Percentiles rank a stretch among this genome's conserved stretches.
Evolutionary conservation across 176 grass and related monocot genomes (phyloP).

Genomic region (Triticum urartu): DNA sequence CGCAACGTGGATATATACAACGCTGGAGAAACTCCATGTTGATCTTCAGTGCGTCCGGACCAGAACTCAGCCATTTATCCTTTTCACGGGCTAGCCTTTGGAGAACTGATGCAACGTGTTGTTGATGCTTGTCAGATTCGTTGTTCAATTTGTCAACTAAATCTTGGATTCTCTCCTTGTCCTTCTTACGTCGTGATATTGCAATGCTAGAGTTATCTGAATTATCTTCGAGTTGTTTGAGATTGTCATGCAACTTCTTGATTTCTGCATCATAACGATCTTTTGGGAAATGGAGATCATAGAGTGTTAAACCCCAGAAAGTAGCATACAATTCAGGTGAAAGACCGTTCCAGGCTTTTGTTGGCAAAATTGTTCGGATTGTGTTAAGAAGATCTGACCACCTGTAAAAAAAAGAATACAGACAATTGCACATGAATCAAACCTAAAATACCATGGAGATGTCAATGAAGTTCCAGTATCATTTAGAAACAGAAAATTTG

Average conservation of each 20-base stretch:
- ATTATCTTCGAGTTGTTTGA: constrained; percentile 94
- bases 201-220: constrained; percentile 94
- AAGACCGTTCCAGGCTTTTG: constrained; percentile 90
- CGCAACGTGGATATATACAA: constrained; percentile 87
- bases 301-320: constrained; percentile 97
- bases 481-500: not conserved
- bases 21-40: constrained; percentile 97
- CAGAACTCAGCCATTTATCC: constrained; percentile 87
- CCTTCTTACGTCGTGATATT: constrained; percentile 95
- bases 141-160: constrained; percentile 78
- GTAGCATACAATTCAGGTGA: constrained; percentile 91
- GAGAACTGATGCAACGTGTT: constrained; percentile 72
- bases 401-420: constrained; percentile 47
- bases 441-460: constrained; percentile 13
- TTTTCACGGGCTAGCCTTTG: constrained; percentile 83
- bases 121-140: constrained; percentile 86
- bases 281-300: constrained; percentile 94
- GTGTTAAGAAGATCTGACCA: constrained; percentile 88
- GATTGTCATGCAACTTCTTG: constrained; percentile 79
- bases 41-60: constrained; percentile 86
- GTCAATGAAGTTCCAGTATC: constrained; percentile 4
- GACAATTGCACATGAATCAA: not conserved
- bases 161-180: constrained; percentile 98
- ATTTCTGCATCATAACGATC: constrained; percentile 91
- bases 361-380: constrained; percentile 68